Evolutionary conservation across 768 basidiomycete species (phyloP).

Genomic region (Daedalea quercina): DNA sequence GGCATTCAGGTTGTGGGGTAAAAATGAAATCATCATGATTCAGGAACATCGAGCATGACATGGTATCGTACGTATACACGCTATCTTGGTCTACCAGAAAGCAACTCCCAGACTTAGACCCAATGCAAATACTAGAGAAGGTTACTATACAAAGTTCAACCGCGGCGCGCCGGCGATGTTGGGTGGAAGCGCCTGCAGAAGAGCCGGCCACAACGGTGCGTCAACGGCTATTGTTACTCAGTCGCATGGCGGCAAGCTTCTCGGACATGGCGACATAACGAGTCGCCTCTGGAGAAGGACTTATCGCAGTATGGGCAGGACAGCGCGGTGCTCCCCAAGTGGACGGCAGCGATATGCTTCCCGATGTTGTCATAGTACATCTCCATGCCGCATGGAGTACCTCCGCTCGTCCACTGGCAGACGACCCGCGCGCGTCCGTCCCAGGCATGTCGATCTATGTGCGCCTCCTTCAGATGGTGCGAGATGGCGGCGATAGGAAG

Average conservation of each 20-base stretch:
- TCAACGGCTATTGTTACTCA: too few species aligned
- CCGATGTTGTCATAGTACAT: slow-evolving; percentile 7
- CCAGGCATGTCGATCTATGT: not conserved
- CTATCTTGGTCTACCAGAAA: too few species aligned
- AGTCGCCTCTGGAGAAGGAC: slow-evolving; percentile 9
- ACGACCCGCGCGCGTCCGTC: not conserved
- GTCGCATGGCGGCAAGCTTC: not conserved
- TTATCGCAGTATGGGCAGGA: slow-evolving; percentile 2
- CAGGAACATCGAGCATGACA: too few species aligned
- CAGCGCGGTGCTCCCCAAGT: slow-evolving; percentile 7
- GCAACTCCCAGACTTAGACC: too few species aligned
- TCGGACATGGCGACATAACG: slow-evolving; percentile 7
- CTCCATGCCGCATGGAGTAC: not conserved
- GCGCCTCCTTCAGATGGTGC: not conserved
- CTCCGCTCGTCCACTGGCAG: not conserved
- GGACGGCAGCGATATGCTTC: slow-evolving; percentile 13
- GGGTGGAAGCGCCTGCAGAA: too few species aligned
- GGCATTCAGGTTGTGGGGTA: too few species aligned
- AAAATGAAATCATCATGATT: too few species aligned
- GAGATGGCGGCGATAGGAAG: not conserved
- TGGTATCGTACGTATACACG: too few species aligned
- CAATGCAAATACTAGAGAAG: too few species aligned
- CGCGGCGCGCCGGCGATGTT: too few species aligned
- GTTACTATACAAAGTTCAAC: too few species aligned
- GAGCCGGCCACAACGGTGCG: too few species aligned